Evolutionary conservation across 352 stramenopile species (phyloP).

Genomic region (Pythium utonaiense): DNA sequence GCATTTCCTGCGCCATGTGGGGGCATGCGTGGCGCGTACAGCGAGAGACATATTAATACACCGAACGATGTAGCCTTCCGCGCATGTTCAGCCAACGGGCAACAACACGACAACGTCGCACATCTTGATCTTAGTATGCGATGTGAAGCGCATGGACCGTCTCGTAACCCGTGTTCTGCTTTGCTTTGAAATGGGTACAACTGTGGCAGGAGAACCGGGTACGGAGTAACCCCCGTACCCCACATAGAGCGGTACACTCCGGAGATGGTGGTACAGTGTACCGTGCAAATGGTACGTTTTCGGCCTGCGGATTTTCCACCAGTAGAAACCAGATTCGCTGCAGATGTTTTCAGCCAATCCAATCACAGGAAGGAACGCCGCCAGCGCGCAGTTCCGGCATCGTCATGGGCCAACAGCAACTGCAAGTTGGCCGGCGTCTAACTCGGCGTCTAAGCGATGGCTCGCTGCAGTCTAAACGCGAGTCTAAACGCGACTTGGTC

Average conservation of each 20-base stretch:
- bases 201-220: background rate
- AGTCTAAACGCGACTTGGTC: background rate
- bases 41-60: constrained; percentile 19
- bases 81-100: constrained; percentile 19
- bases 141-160: background rate
- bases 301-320: background rate
- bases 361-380: constrained; percentile 26
- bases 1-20: background rate
- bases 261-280: background rate
- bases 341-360: constrained; percentile 30
- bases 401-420: constrained; percentile 12
- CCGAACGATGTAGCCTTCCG: constrained; percentile 3
- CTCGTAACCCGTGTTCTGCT: constrained; percentile 15
- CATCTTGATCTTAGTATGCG: constrained; percentile 25
- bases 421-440: constrained; percentile 22
- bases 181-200: background rate
- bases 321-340: background rate
- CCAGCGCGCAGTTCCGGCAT: constrained; percentile 9
- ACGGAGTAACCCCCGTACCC: no score
- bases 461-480: background rate
- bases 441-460: background rate
- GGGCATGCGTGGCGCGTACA: constrained; percentile 6
- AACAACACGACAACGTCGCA: constrained; percentile 1
- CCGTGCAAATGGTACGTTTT: background rate
- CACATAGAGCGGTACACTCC: no score